These are phyloP conservation scores for Xylariomycetidae sp. DNA, from an alignment of 2,329 filamentous ascomycete species.

Conservation along the genomic window DNA sequence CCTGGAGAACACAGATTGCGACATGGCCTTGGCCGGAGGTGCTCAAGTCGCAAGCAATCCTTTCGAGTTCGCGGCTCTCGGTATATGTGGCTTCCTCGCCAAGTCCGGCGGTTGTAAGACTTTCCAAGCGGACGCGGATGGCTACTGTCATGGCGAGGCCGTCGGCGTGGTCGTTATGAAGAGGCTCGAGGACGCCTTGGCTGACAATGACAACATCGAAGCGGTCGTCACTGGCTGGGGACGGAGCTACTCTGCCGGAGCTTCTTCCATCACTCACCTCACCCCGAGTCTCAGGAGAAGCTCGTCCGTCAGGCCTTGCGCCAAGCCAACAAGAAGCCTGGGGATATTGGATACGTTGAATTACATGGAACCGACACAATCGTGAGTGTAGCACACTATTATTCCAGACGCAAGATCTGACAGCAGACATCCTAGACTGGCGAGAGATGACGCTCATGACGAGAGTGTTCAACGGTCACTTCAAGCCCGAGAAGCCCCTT, in stretches of 20 bases:
- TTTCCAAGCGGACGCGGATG: constrained; percentile 38
- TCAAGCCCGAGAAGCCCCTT: constrained; percentile 36
- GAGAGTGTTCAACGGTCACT: constrained; percentile 46
- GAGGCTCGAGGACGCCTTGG: constrained; percentile 36
- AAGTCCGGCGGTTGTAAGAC: constrained; percentile 18
- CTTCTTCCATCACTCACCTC: constrained; percentile 34
- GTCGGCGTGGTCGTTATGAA: constrained; percentile 41
- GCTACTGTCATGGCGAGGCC: constrained; percentile 49
- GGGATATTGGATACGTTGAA: constrained; percentile 58
- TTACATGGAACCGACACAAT: constrained; percentile 70
- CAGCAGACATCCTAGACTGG: no score
- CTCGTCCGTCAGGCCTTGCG: constrained; percentile 17
- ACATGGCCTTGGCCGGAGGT: constrained; percentile 15
- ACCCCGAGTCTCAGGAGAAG: constrained; percentile 22
- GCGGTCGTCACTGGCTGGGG: constrained; percentile 30
- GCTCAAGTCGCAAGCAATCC: constrained; percentile 8
- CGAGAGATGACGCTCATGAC: constrained; percentile 60
- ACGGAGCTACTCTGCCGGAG: constrained; percentile 33
- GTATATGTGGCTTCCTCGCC: constrained; percentile 15
- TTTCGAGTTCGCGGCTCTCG: constrained; percentile 11
- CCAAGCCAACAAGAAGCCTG: constrained; percentile 3
- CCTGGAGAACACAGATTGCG: constrained; percentile 22
- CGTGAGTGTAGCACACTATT: no score
- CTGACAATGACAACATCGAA: constrained; percentile 38
- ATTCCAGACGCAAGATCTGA: no score